Percentiles rank a stretch among this genome's conserved stretches.
phyloP scores from a whole-genome alignment of 1,139 yeast species.

The Debaryomyces coudertii region DNA sequence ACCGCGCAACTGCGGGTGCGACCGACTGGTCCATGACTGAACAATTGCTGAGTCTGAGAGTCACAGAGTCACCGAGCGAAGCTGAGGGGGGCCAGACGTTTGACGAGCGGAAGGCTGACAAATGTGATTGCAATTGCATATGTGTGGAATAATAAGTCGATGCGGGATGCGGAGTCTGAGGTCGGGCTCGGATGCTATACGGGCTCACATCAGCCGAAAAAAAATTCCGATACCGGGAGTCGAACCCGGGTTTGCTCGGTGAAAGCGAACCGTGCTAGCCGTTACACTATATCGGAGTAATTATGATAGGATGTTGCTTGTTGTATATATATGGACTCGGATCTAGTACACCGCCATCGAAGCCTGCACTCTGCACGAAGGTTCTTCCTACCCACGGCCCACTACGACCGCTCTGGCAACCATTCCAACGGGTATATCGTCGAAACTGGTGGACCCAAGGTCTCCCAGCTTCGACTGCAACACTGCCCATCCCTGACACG shows the following conservation, averaged over 20 bases:
- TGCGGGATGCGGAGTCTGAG: too few species aligned
- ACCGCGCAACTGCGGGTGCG: too few species aligned
- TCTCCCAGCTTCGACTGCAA: too few species aligned
- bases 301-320: too few species aligned
- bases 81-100: too few species aligned
- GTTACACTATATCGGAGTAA: conserved; percentile 74
- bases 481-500: too few species aligned
- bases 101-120: not conserved
- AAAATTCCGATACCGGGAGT: conserved; percentile 75
- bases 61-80: too few species aligned
- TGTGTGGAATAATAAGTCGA: conserved; percentile 1
- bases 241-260: conserved; percentile 85
- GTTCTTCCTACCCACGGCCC: not conserved
- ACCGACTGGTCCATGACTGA: too few species aligned
- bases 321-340: not conserved
- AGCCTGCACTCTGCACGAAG: not conserved
- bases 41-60: too few species aligned
- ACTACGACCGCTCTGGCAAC: too few species aligned
- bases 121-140: not conserved
- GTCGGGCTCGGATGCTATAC: too few species aligned
- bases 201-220: conserved; percentile 14
- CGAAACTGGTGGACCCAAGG: not conserved
- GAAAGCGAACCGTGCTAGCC: conserved; percentile 85
- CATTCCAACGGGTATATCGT: too few species aligned
- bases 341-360: not conserved